Evolutionary conservation across 371 early-diverging fungal species (phyloP).

Genomic region (Synchytrium microbalum): DNA sequence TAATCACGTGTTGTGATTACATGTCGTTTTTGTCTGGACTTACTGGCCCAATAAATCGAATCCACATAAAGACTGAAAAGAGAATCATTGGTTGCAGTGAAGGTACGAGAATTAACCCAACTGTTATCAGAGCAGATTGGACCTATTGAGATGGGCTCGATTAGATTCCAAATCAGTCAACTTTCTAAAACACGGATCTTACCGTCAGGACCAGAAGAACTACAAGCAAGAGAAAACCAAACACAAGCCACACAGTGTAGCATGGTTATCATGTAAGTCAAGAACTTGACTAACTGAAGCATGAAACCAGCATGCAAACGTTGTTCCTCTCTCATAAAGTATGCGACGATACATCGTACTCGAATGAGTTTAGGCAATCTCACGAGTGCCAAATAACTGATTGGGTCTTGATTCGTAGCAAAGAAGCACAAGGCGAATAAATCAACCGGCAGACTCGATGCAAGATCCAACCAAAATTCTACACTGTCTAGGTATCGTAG

Average conservation of each 20-base stretch:
- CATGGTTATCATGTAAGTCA: conserved; percentile 25
- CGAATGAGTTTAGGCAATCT: conserved; percentile 33
- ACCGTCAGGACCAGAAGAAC: conserved; percentile 12
- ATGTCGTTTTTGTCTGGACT: neutral
- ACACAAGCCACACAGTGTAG: conserved; percentile 33
- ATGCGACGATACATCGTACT: conserved; percentile 23
- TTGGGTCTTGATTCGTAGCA: conserved; percentile 11
- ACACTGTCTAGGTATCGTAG: conserved; percentile 25
- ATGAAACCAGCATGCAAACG: conserved; percentile 33
- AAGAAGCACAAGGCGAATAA: conserved; percentile 30
- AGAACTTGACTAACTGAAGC: conserved; percentile 36
- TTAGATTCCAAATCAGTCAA: too few species aligned
- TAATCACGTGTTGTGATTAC: neutral
- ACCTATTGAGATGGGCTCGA: too few species aligned
- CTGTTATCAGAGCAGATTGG: conserved; percentile 8
- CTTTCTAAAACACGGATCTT: too few species aligned
- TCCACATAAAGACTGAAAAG: conserved; percentile 10
- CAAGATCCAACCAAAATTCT: conserved; percentile 33
- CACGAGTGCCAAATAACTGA: conserved; percentile 17
- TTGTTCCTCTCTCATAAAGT: conserved; percentile 31
- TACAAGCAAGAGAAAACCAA: conserved; percentile 38
- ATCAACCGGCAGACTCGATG: conserved; percentile 35
- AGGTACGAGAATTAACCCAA: conserved; percentile 11
- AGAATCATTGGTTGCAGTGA: neutral
- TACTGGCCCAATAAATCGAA: conserved; percentile 33